A percentile compares a stretch with the other conserved stretches of the same genome.
Conservation (phyloP, 768 basidiomycete genomes). For the Tulasnella sp. region DNA sequence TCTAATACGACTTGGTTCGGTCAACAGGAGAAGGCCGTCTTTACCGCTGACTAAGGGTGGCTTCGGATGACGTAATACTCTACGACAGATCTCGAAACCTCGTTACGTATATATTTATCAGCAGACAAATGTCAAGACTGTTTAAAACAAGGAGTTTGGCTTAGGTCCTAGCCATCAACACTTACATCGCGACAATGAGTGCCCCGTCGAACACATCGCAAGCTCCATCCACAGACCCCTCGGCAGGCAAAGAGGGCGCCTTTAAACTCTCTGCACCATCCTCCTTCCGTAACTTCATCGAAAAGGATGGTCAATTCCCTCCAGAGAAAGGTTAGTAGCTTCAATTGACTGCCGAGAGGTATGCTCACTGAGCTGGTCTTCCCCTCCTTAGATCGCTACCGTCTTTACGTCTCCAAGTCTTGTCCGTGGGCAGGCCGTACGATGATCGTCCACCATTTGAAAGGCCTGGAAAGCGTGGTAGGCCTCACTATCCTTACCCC, state of each 20-base stretch:
- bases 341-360: neutral
- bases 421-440: constrained; percentile 96
- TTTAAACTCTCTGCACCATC: constrained; percentile 20
- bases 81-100: neutral
- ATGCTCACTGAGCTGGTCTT: neutral
- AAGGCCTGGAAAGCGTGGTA: constrained; percentile 80
- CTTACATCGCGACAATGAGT: neutral
- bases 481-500: constrained; percentile 83
- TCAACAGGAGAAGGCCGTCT: neutral
- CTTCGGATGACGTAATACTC: neutral
- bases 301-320: constrained; percentile 32
- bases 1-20: neutral
- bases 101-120: neutral
- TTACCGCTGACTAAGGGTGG: neutral
- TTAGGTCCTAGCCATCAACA: neutral
- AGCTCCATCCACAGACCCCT: neutral
- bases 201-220: neutral
- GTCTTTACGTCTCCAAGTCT: constrained; percentile 26
- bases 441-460: constrained; percentile 81
- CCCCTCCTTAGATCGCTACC: neutral
- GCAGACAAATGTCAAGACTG: neutral
- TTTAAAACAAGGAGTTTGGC: neutral
- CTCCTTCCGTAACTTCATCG: constrained; percentile 36
- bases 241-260: neutral
- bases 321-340: constrained; percentile 36